A percentile compares a stretch with the other conserved stretches of the same genome.
These are phyloP conservation scores for Rusavskia elegans DNA, from an alignment of 495 filamentous ascomycete species.

Conservation along the genomic window DNA sequence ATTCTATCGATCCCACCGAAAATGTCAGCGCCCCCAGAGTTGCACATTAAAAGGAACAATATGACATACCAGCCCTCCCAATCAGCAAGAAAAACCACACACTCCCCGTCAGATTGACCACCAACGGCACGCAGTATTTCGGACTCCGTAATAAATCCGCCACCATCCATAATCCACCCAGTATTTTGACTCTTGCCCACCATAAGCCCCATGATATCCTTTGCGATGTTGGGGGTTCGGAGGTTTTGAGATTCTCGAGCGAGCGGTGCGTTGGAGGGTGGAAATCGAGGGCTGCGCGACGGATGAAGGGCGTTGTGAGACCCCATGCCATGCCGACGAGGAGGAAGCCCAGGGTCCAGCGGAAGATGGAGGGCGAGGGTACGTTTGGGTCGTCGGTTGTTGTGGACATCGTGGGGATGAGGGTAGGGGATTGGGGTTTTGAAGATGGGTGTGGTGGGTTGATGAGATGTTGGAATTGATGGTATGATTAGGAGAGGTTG, in stretches of 20 bases:
- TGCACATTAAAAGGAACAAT: neutral
- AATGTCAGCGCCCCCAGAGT: neutral
- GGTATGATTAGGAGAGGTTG: no score
- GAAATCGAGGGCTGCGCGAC: conserved; percentile 41
- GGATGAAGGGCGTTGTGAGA: conserved; percentile 43
- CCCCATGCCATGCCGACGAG: conserved; percentile 85
- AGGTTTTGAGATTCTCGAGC: conserved; percentile 16
- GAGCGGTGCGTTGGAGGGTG: conserved; percentile 21
- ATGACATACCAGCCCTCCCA: conserved; percentile 65
- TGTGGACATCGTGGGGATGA: neutral
- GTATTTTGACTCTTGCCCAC: conserved; percentile 38
- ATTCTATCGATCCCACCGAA: conserved; percentile 34
- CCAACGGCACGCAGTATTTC: conserved; percentile 67
- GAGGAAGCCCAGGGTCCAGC: conserved; percentile 76
- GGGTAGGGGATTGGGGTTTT: neutral
- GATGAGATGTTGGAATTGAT: no score
- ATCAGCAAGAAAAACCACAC: conserved; percentile 96
- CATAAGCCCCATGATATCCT: neutral
- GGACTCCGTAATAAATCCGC: conserved; percentile 65
- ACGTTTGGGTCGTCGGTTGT: neutral
- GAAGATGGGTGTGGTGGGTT: neutral
- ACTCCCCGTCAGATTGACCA: conserved; percentile 85
- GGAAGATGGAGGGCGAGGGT: conserved; percentile 45
- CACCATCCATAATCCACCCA: conserved; percentile 51
- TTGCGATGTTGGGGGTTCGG: neutral